phyloP scores from a whole-genome alignment of 352 stramenopile species.

The Globisporangium spiculum region DNA sequence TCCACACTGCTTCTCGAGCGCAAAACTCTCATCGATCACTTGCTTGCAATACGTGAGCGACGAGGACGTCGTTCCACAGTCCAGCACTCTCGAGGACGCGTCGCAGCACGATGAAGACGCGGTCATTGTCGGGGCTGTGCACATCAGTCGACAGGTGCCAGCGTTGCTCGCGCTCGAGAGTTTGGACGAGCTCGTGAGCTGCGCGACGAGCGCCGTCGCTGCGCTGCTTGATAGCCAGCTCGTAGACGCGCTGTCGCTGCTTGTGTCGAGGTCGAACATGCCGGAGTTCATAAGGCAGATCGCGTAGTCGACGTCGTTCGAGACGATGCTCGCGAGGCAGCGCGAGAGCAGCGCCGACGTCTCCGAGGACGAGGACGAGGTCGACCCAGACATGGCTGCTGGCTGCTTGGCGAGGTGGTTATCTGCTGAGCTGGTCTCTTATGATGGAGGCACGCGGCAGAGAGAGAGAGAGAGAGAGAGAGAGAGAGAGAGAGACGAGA shows the following conservation, averaged over 20 bases:
- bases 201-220: constrained; percentile 3
- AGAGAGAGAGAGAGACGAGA: too few relatives aligned
- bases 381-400: constrained; percentile 1
- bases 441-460: too few relatives aligned
- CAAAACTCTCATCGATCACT: constrained; percentile 39
- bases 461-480: too few relatives aligned
- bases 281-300: constrained; percentile 68
- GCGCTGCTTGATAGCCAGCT: constrained; percentile 8
- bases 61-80: constrained; percentile 27
- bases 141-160: constrained; percentile 32
- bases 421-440: too few relatives aligned
- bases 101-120: constrained; percentile 39
- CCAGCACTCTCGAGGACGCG: constrained; percentile 19
- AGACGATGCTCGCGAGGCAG: constrained; percentile 37
- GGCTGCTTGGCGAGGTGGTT: not conserved
- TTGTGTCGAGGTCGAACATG: constrained; percentile 38
- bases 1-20: constrained; percentile 34
- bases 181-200: constrained; percentile 4
- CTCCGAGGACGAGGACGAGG: constrained; percentile 21
- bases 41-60: constrained; percentile 34
- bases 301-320: constrained; percentile 42
- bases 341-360: constrained; percentile 25
- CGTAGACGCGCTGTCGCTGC: not conserved
- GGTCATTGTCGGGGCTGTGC: constrained; percentile 25
- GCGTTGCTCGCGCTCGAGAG: constrained; percentile 12